Base-by-base conservation (phyloP, 306 rosid species). In the Castanospermum australe region DNA sequence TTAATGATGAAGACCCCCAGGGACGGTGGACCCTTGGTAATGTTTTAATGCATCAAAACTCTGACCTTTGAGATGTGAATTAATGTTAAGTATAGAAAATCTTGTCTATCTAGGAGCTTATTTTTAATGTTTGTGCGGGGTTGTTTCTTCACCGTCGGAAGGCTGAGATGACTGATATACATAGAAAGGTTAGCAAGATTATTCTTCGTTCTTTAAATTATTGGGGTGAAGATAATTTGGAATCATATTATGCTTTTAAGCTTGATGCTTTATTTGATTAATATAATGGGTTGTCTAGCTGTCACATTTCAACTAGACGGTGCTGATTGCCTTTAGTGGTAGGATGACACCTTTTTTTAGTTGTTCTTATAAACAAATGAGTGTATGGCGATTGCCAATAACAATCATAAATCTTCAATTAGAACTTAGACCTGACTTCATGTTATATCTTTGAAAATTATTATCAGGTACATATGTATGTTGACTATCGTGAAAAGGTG, bases 1-100 rank as follows among this genome's bases (percentile, higher is more conserved):
- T 89, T 82, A 89, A 92, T 73, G 98, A 95, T 77, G 99, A 95
- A 83, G 99, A 95, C 71, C 96, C 94, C 76, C 97, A 89, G 87
- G 97, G 99, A 79, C 90, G 94, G 63, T 88, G 98, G 44, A 95
- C 96, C 48, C 93, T 95, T 28, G 99, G 99, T 95, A 88, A 69
- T 75, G 57, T 69, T 81, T 81, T 60, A 73, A 75, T 76, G 56
- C 67, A 17, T 67, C 59, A 60, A 70, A 67, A 61, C 44, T 18
- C 60, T 60, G 63, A 57, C 78, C 30, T 35, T 33, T 3, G 72
- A 60, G 68, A 52, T 80, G 59, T 51, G 77, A 71, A 73, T 18
- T 28, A 42, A 21, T 47, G 66, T 81, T 61, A 21, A 71, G 54
- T 76, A 60, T 67, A 66, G 54, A 76, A 76, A 50, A 56, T 41